Evolutionary conservation across 352 stramenopile genomes (phyloP).

Genomic region (Phytophthora constricta): DNA sequence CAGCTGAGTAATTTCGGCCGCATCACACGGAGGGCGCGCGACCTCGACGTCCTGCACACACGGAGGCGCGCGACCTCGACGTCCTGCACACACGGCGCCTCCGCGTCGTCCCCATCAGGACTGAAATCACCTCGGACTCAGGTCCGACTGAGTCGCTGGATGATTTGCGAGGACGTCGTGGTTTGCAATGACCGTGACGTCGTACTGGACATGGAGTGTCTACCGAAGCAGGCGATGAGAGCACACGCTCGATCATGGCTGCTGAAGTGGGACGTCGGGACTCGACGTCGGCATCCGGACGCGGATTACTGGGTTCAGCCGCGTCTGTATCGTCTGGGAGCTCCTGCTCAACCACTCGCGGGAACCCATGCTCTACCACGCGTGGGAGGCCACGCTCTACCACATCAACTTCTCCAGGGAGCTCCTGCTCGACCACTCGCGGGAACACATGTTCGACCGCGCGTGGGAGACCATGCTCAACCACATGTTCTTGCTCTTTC

Average conservation of each 20-base stretch:
- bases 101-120: background rate
- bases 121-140: slow-evolving; percentile 11
- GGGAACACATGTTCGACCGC: too few species aligned
- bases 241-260: slow-evolving; percentile 13
- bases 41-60: slow-evolving; percentile 8
- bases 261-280: slow-evolving; percentile 12
- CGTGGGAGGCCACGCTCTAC: slow-evolving; percentile 10
- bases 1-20: background rate
- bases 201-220: background rate
- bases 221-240: slow-evolving; percentile 18
- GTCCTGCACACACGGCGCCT: too few species aligned
- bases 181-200: background rate
- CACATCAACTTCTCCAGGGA: background rate
- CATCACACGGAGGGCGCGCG: slow-evolving; percentile 8
- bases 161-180: background rate
- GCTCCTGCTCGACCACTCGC: background rate
- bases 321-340: background rate
- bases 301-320: background rate
- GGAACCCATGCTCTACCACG: slow-evolving; percentile 10
- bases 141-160: background rate
- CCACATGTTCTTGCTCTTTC: too few species aligned
- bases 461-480: too few species aligned
- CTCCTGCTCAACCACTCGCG: too few species aligned
- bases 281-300: slow-evolving; percentile 10
- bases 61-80: too few species aligned